Percentiles rank a stretch among this genome's conserved stretches.
Conservation (phyloP, 371 early-diverging fungal genomes). For the Globomyces sp. region DNA sequence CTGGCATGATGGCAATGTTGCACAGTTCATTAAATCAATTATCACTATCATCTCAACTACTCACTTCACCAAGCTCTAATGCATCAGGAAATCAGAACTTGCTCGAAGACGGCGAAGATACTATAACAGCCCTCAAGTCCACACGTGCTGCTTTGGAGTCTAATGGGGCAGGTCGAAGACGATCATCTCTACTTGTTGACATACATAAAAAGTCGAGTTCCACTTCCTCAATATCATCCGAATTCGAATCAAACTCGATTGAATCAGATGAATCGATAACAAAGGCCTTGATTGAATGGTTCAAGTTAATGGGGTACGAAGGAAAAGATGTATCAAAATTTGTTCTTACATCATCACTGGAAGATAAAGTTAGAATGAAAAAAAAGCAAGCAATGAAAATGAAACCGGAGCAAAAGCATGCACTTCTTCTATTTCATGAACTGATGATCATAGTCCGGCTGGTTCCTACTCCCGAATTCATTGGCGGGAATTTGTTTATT, state of each 20-base stretch:
- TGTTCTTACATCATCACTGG: conserved; percentile 23
- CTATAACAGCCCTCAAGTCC: neutral
- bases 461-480: conserved; percentile 41
- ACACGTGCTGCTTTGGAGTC: neutral
- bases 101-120: neutral
- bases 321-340: conserved; percentile 27
- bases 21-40: neutral
- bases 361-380: conserved; percentile 5
- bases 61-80: neutral
- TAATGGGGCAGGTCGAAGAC: neutral
- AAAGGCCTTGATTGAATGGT: conserved; percentile 24
- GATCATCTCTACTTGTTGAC: conserved; percentile 4
- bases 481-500: conserved; percentile 40
- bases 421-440: conserved; percentile 38
- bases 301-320: conserved; percentile 21
- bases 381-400: conserved; percentile 17
- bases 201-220: neutral
- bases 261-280: conserved; percentile 21
- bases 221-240: neutral
- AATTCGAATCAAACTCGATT: neutral
- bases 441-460: conserved; percentile 35
- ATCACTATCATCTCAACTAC: neutral
- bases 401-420: conserved; percentile 27
- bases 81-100: neutral
- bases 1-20: conserved; percentile 6